These are phyloP conservation scores for Parietaria judaica DNA, from an alignment of 306 rosid genomes.

Conservation along the genomic window DNA sequence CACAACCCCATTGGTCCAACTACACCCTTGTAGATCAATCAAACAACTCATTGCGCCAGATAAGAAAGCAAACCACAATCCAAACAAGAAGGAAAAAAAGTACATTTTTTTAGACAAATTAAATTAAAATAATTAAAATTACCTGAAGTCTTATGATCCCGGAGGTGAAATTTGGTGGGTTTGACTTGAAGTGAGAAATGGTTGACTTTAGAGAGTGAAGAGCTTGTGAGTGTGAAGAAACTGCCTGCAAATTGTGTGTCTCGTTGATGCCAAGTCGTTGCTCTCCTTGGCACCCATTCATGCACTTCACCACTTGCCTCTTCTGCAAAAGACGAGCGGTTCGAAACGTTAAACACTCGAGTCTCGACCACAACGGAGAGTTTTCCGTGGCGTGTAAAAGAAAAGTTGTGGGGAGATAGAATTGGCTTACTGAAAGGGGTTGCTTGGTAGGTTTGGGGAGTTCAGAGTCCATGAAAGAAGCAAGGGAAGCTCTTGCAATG, in stretches of 20 bases:
- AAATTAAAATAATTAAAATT: not conserved
- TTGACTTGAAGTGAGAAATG: constrained; percentile 41
- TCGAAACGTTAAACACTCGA: too few species aligned
- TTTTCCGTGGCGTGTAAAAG: too few species aligned
- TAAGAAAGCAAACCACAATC: not conserved
- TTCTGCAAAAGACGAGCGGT: constrained; percentile 4
- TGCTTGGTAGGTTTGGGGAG: too few species aligned
- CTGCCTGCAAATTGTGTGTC: constrained; percentile 42
- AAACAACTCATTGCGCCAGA: constrained; percentile 2
- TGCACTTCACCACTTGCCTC: constrained; percentile 32
- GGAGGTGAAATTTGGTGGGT: constrained; percentile 46
- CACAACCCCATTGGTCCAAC: constrained; percentile 7
- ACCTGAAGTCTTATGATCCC: constrained; percentile 70
- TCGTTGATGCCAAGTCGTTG: constrained; percentile 44
- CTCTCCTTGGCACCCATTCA: constrained; percentile 64
- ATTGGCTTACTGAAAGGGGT: too few species aligned
- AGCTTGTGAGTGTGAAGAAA: constrained; percentile 49
- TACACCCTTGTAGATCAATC: not conserved
- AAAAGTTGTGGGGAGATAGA: too few species aligned
- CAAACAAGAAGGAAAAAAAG: not conserved
- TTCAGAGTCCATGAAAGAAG: not conserved
- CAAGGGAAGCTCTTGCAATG: not conserved
- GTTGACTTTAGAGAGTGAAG: constrained; percentile 46
- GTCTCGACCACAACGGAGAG: too few species aligned
- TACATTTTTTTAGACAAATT: not conserved